A percentile compares a stretch with the other conserved stretches of the same genome.
phyloP scores from a whole-genome alignment of 805 yeast genomes.

The Lipomyces sp. region DNA sequence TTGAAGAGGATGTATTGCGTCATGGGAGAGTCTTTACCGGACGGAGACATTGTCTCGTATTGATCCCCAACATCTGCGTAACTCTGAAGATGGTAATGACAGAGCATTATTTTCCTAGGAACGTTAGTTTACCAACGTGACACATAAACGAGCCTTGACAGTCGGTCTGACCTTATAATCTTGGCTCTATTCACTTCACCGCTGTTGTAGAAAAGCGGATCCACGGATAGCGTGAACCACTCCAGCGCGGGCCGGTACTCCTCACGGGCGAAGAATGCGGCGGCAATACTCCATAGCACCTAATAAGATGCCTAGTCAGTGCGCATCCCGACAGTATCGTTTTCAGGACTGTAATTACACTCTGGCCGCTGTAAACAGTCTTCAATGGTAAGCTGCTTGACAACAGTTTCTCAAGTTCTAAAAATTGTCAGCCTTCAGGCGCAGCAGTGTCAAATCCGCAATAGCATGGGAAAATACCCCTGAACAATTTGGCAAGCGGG shows the following conservation, averaged over 20 bases:
- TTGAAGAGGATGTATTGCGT: conserved; percentile 16
- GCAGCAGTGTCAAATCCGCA: too few species aligned
- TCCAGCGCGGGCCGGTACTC: conserved; percentile 3
- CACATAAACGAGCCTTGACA: background rate
- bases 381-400: conserved; percentile 3
- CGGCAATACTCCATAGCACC: conserved; percentile 20
- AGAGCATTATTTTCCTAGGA: conserved; percentile 13
- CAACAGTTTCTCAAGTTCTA: conserved; percentile 11
- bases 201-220: conserved; percentile 10
- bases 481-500: conserved; percentile 2
- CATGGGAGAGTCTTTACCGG: conserved; percentile 12
- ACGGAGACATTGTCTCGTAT: conserved; percentile 6
- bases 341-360: conserved; percentile 3
- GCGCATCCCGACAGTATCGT: background rate
- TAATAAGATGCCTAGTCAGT: too few species aligned
- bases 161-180: conserved; percentile 1
- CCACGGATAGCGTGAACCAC: conserved; percentile 10
- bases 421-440: background rate
- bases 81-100: conserved; percentile 8
- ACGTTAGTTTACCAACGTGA: background rate
- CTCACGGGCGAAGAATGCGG: conserved; percentile 4
- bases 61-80: conserved; percentile 1
- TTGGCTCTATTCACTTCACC: conserved; percentile 13
- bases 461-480: conserved; percentile 9
- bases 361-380: conserved; percentile 14